Conservation (phyloP, 2,329 filamentous ascomycete genomes). For the Fusarium goolgardi region DNA sequence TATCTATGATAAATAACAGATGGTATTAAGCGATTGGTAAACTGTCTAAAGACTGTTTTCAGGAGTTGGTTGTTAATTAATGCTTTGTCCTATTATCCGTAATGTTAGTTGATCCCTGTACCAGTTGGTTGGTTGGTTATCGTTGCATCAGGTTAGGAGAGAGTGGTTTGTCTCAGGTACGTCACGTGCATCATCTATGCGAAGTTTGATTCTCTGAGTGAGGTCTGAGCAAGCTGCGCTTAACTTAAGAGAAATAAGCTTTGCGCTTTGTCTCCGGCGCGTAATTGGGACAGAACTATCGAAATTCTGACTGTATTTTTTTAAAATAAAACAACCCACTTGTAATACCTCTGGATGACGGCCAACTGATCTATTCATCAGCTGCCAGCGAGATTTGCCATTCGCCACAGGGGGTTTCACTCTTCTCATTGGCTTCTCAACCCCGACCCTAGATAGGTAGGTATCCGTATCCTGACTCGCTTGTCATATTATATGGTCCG, state of each 20-base stretch:
- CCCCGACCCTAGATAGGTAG: constrained; percentile 29
- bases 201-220: constrained; percentile 1
- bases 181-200: constrained; percentile 23
- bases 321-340: constrained; percentile 1
- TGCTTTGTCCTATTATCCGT: neutral
- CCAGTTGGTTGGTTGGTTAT: neutral
- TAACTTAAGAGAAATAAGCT: constrained; percentile 11
- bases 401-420: constrained; percentile 35
- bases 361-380: constrained; percentile 18
- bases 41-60: neutral
- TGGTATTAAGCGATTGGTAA: neutral
- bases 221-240: neutral
- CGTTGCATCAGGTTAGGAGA: constrained; percentile 9
- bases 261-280: constrained; percentile 9
- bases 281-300: constrained; percentile 4
- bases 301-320: neutral
- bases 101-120: constrained; percentile 1
- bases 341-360: constrained; percentile 15
- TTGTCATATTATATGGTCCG: constrained; percentile 34
- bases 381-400: constrained; percentile 34
- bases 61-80: neutral
- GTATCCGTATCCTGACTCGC: constrained; percentile 33
- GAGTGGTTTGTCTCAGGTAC: constrained; percentile 26
- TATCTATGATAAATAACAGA: constrained; percentile 2
- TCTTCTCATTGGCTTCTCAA: constrained; percentile 35